Evolutionary conservation across 2,329 filamentous ascomycete genomes (phyloP), one percentile per base, ranked within the genome.

Genomic region (Penicillium sclerotigenum): DNA sequence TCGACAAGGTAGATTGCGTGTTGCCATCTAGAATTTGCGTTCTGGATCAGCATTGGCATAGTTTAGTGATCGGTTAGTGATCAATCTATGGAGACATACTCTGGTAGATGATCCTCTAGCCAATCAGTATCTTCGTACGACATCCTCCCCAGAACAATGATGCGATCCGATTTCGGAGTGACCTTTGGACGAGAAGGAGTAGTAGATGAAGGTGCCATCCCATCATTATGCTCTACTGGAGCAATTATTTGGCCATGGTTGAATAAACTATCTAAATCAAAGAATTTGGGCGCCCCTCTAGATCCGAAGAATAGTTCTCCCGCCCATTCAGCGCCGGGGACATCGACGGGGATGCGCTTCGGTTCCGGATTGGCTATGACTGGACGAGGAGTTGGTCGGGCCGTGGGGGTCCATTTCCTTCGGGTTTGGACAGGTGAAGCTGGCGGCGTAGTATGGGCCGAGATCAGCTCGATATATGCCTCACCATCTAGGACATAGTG

Each of bases 1-100:
- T 77, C 72, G 33, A 74, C 74, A 41, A 67, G 67, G 63, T 77
- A 79, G 54, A 80, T 73, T 24, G 72, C 74, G 46, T 68, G 65
- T 53, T 76, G 68, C 77, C 77, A 80, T 60, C 74, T 76, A 55
- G 13, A 18, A 20, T 47, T 28, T 24, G 2, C 40, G 26, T 10
- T 10, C 24, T n/a, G 13, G 29, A 31, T 56, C 37, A 53, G 52
- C 11, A 31, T 20, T 31, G 20, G 20, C 7, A 28, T 40, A 14
- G 8, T 29, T 28, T 26, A n/a, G 14, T 28, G 9, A 26, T 10
- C 24, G 22, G 36, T 22, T 5, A 18, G 37, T 24, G 16, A 24
- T 24, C n/a, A 16, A 4, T 31, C 24, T 24, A 3, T 28, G 16
- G 34, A 40, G 5, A 61, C 68, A 61, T 71, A 80, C 73, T 78